Evolutionary conservation across 805 yeast genomes (phyloP).

Genomic region (Myxozyma melibiosi): DNA sequence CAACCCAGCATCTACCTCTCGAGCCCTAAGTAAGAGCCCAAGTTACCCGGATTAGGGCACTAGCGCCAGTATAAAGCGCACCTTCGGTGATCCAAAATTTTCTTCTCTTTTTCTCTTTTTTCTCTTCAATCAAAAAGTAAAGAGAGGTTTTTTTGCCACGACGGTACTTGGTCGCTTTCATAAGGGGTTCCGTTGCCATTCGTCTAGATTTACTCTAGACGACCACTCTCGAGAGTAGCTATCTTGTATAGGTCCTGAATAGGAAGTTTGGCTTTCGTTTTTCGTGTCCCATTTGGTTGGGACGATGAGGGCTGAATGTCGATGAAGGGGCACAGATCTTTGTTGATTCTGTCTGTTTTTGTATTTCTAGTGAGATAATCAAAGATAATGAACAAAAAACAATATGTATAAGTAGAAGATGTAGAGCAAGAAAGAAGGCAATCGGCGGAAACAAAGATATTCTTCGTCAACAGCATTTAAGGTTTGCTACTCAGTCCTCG

Average conservation of each 20-base stretch:
- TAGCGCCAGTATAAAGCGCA: too few relatives aligned
- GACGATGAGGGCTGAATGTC: slow-evolving; percentile 35
- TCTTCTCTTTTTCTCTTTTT: slow-evolving; percentile 19
- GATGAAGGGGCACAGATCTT: slow-evolving; percentile 31
- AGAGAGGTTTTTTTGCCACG: slow-evolving; percentile 32
- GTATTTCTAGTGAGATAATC: not conserved
- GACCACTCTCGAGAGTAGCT: slow-evolving; percentile 28
- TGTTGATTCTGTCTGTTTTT: not conserved
- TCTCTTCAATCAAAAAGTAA: slow-evolving; percentile 33
- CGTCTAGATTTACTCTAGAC: not conserved
- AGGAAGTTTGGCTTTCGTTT: slow-evolving; percentile 33
- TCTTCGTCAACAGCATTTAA: not conserved
- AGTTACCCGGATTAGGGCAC: too few relatives aligned
- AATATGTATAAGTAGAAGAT: not conserved
- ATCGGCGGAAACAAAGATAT: not conserved
- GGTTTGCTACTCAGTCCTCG: not conserved
- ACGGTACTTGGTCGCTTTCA: slow-evolving; percentile 19
- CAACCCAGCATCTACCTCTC: too few relatives aligned
- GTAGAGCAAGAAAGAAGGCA: not conserved
- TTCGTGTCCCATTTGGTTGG: slow-evolving; percentile 31
- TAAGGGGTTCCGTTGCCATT: slow-evolving; percentile 33
- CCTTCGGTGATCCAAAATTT: too few relatives aligned
- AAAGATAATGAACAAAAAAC: not conserved
- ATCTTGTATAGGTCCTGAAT: slow-evolving; percentile 23
- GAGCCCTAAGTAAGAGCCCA: too few relatives aligned